phyloP scores from a whole-genome alignment of 2,329 filamentous ascomycete species.

The Aspergillus sp. region DNA sequence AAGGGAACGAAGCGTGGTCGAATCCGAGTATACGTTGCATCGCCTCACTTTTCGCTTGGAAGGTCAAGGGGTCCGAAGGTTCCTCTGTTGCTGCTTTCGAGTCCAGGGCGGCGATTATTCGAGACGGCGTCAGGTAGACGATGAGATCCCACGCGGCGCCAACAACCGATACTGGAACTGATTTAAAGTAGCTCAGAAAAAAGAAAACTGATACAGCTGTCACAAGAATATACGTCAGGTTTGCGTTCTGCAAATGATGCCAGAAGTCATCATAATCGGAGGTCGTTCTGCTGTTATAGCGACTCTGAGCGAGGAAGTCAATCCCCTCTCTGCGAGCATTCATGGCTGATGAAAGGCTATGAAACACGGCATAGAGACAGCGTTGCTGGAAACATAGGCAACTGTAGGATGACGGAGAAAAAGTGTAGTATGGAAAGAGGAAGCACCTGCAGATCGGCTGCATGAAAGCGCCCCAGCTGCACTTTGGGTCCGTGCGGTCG shows the following conservation, averaged over 20 bases:
- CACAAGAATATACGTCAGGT: conserved; percentile 29
- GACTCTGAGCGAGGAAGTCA: conserved; percentile 29
- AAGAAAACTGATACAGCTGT: conserved; percentile 30
- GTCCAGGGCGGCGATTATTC: conserved; percentile 49
- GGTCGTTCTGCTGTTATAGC: conserved; percentile 25
- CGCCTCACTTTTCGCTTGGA: conserved; percentile 61
- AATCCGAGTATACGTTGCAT: conserved; percentile 64
- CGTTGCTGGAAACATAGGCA: conserved; percentile 6
- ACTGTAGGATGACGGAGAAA: conserved; percentile 13
- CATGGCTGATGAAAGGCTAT: conserved; percentile 31
- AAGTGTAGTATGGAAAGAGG: conserved; percentile 15
- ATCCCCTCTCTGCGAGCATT: conserved; percentile 33
- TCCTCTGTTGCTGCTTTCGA: conserved; percentile 47
- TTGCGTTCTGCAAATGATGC: conserved; percentile 27
- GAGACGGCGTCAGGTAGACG: conserved; percentile 41
- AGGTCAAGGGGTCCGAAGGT: conserved; percentile 33
- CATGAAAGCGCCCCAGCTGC: conserved; percentile 23
- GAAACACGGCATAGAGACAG: conserved; percentile 22
- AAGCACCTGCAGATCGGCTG: conserved; percentile 8
- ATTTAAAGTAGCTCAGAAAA: conserved; percentile 30
- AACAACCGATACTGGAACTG: conserved; percentile 29
- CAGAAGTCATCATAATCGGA: conserved; percentile 34
- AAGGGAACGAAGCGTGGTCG: conserved; percentile 59
- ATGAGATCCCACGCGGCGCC: conserved; percentile 39
- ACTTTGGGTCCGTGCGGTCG: conserved; percentile 22